phyloP scores from a whole-genome alignment of 73 alveolate species.

The Paramecium caudatum region DNA sequence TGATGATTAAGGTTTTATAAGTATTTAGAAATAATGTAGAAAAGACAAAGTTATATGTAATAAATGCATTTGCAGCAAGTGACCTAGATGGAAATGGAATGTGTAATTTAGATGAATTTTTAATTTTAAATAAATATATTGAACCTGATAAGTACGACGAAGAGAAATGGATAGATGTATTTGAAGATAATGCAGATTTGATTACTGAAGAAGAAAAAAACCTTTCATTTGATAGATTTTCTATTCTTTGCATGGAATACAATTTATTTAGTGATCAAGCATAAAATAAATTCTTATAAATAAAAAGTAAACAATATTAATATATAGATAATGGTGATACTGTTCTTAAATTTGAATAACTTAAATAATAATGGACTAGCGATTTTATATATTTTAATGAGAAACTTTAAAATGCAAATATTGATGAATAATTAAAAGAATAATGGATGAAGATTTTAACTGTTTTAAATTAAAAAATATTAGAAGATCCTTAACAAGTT shows the following conservation, averaged over 20 bases:
- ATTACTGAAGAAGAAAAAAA: constrained; percentile 53
- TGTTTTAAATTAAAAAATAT: not conserved
- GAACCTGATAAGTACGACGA: constrained; percentile 4
- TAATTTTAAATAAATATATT: constrained; percentile 59
- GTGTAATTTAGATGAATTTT: constrained; percentile 72
- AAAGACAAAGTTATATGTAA: constrained; percentile 48
- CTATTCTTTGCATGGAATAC: constrained; percentile 73
- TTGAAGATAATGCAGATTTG: constrained; percentile 71
- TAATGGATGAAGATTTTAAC: not conserved
- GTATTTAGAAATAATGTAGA: not conserved
- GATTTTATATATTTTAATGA: constrained; percentile 9
- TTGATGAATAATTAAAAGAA: constrained; percentile 1
- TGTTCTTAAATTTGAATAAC: constrained; percentile 24
- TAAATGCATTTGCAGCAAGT: constrained; percentile 74
- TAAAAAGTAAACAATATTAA: not conserved
- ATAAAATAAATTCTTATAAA: constrained; percentile 61
- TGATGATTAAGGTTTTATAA: constrained; percentile 19
- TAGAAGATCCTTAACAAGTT: not conserved
- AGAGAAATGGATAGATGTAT: not conserved
- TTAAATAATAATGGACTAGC: constrained; percentile 43
- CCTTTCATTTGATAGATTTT: constrained; percentile 68
- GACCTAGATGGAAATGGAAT: constrained; percentile 75
- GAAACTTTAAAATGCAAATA: constrained; percentile 4
- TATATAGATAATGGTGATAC: constrained; percentile 6
- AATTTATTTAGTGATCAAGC: constrained; percentile 69